These are phyloP conservation scores for Tilletiaria anomala DNA, from an alignment of 1,284 basidiomycete genomes.

Conservation along the genomic window DNA sequence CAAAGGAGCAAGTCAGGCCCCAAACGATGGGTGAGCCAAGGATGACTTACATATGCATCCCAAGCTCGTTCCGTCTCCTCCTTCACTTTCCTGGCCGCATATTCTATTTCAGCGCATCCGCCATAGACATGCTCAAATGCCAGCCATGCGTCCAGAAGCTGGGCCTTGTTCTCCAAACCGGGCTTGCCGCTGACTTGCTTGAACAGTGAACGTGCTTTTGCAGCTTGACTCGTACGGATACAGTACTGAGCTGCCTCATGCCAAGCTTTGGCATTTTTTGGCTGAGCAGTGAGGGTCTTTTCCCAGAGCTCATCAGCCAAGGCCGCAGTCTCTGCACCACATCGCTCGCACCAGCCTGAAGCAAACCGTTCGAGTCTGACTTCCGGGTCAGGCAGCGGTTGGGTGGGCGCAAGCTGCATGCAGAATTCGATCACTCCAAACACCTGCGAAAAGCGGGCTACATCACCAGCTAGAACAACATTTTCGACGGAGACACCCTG, in stretches of 20 bases:
- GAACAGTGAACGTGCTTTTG: slow-evolving; percentile 18
- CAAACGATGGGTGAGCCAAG: too few relatives aligned
- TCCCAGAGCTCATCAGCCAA: slow-evolving; percentile 29
- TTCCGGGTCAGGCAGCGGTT: slow-evolving; percentile 8
- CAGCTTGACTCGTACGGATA: slow-evolving; percentile 12
- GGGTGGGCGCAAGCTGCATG: slow-evolving; percentile 4
- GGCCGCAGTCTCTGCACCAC: slow-evolving; percentile 14
- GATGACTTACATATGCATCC: too few relatives aligned
- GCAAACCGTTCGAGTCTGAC: slow-evolving; percentile 12
- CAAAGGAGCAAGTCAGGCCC: slow-evolving; percentile 49
- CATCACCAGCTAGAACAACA: slow-evolving; percentile 11
- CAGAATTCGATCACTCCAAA: slow-evolving; percentile 21
- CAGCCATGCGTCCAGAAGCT: slow-evolving; percentile 72
- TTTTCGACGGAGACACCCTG: slow-evolving; percentile 6
- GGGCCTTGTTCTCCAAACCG: slow-evolving; percentile 41
- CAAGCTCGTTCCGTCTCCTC: slow-evolving; percentile 48
- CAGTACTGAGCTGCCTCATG: slow-evolving; percentile 20
- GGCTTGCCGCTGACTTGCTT: slow-evolving; percentile 11
- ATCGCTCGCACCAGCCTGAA: slow-evolving; percentile 27
- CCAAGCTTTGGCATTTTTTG: slow-evolving; percentile 15
- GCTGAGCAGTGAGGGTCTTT: slow-evolving; percentile 9
- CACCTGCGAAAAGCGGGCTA: slow-evolving; percentile 28
- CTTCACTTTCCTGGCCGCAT: slow-evolving; percentile 42
- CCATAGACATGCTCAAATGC: slow-evolving; percentile 75
- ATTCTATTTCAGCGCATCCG: slow-evolving; percentile 53